Base-by-base conservation (phyloP, 2,329 filamentous ascomycete genomes). In the Rhinocladiella mackenziei region DNA sequence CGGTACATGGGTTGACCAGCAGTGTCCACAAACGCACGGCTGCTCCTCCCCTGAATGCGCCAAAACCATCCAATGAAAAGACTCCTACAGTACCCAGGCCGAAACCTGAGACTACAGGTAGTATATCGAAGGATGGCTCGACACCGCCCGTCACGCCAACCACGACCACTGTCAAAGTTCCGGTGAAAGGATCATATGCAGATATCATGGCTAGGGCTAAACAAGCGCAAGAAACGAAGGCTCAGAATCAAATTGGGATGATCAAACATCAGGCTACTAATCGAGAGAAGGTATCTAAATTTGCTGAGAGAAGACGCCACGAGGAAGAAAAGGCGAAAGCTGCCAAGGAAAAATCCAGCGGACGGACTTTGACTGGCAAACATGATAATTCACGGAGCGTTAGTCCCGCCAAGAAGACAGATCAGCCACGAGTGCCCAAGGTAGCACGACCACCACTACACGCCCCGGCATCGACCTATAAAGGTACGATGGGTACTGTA, bases 161-260 rank as follows among this genome's bases (percentile, higher is more conserved):
- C 10, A 43, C 32, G n/a, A 10, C 45, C n/a, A 20, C 42, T 25
- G n/a, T 44, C 3, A 53, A 53, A 37, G 39, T 23, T 18, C 48
- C 60, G 8, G 73, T 75, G 4, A 76, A 76, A 55, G 75, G 76
- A 19, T 77, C 75, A 1, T 83, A 75, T 60, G 73, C 77, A 31
- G 77, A 78, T 37, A 69, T 81, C 31, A 70, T 83, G 54, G 80
- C 79, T 32, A 76, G 80, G 58, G 74, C 73, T 36, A 69, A 70
- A 43, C 71, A 69, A 56, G 64, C 72, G 23, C 62, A 67, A 36
- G 45, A 49, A 38, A 30, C 38, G 66, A 69, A 51, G 68, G 67
- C 10, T 61, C 45, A 68, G 26, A 56, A 54, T 26, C 51, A 59
- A 42, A 61, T 75, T 26, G 76, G 75, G 28, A 66, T 72, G 32